These are phyloP conservation scores for Circinella minor DNA, from an alignment of 371 early-diverging fungal genomes.

Conservation along the genomic window DNA sequence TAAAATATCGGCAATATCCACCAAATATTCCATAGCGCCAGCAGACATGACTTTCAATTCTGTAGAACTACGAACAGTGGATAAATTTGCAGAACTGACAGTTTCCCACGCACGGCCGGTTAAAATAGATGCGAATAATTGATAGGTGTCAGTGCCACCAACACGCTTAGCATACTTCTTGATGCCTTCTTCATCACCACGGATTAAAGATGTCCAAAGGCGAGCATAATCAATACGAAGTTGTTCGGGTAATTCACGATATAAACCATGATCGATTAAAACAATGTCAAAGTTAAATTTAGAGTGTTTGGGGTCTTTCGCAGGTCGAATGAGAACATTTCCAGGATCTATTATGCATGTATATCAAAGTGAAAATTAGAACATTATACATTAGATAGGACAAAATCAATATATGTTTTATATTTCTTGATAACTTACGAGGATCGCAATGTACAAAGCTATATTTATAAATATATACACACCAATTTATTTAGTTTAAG, in stretches of 20 bases:
- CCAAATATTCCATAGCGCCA: constrained; percentile 55
- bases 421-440: constrained; percentile 31
- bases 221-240: constrained; percentile 87
- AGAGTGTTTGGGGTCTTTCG: constrained; percentile 44
- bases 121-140: constrained; percentile 83
- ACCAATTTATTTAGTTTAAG: neutral
- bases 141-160: constrained; percentile 71
- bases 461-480: neutral
- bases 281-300: constrained; percentile 86
- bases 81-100: constrained; percentile 45
- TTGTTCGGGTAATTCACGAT: constrained; percentile 75
- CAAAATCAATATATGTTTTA: neutral
- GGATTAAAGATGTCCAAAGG: constrained; percentile 85
- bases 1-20: constrained; percentile 78
- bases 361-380: neutral
- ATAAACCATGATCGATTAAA: constrained; percentile 93
- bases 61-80: constrained; percentile 41
- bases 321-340: constrained; percentile 75
- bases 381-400: neutral
- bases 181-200: constrained; percentile 77
- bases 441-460: constrained; percentile 85
- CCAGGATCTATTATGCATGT: constrained; percentile 56
- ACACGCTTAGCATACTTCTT: constrained; percentile 57
- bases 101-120: constrained; percentile 87
- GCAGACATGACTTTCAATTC: constrained; percentile 54